Evolutionary conservation across 805 yeast species (phyloP), one percentile per base, ranked within the genome.

Genomic region (Candida sphagnicola): DNA sequence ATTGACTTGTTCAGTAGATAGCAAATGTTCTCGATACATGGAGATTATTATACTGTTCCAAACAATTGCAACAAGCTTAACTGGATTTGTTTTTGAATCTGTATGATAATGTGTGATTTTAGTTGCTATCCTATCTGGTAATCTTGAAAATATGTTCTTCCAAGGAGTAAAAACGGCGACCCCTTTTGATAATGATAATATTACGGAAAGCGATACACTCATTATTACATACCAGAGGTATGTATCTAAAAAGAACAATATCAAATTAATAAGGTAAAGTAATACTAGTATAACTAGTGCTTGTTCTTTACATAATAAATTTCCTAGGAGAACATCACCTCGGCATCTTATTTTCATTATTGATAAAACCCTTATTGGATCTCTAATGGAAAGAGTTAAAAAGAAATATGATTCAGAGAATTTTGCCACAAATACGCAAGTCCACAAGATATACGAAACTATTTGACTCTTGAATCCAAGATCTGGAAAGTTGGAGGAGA

Each of bases 1-100:
- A 19, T 48, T 62, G 6, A 71, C 73, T 44, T 75, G 78, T 23
- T 63, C 53, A 52, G 65, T 44, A 1, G 67, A 60, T 3, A 75
- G 46, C 8, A 61, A 28, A 29, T 63, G 65, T 15, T 75, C 77
- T 29, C 77, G 38, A 37, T 50, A 56, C 59, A 59, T 51, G 2
- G 61, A 53, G 14, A 59, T 34, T 2, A 57, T 43, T 8, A 59
- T 50, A 8, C 53, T 46, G 37, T 59, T 59, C 64, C 64, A 59
- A n/a, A 59, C 39, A 24, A 57, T 57, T 11, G 61, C 47, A 1
- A 59, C 34, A 39, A 34, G 18, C n/a, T 13, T 13, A 28, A 34
- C 14, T 6, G 45, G 21, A n/a, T 42, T 32, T 6, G 30, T 28
- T 14, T 43, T 47, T 2, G 43, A 34, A 13, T 41, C 41, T 4